These are phyloP conservation scores for Abelmoschus esculentus DNA, from an alignment of 345 rosid species.

Conservation along the genomic window DNA sequence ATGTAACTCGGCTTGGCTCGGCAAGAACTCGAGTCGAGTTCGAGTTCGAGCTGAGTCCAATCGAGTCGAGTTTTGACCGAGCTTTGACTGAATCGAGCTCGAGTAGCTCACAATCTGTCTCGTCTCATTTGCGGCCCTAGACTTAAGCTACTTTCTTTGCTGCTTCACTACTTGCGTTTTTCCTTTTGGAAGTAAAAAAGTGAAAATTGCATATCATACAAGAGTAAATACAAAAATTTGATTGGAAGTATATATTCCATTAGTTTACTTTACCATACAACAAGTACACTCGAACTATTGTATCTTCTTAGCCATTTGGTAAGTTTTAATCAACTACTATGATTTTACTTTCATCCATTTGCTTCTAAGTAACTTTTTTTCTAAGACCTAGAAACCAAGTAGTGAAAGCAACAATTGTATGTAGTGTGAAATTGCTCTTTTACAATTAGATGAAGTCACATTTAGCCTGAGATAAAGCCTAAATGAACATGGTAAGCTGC, in stretches of 20 bases:
- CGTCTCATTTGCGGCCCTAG: too few relatives aligned
- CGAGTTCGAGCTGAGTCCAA: too few relatives aligned
- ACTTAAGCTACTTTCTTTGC: not conserved
- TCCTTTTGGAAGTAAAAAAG: not conserved
- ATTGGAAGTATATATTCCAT: not conserved
- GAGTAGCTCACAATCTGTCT: too few relatives aligned
- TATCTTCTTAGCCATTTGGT: not conserved
- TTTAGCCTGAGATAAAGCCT: not conserved
- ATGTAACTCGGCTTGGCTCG: too few relatives aligned
- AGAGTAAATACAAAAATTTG: not conserved
- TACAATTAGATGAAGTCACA: not conserved
- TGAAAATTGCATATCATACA: not conserved
- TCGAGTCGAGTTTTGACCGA: too few relatives aligned
- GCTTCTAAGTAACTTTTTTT: not conserved
- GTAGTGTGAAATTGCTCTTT: not conserved
- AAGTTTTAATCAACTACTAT: not conserved
- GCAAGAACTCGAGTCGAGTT: too few relatives aligned
- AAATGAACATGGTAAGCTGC: not conserved
- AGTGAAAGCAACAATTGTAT: not conserved
- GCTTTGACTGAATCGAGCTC: too few relatives aligned
- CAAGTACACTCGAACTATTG: not conserved
- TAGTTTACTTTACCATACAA: not conserved
- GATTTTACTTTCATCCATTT: not conserved
- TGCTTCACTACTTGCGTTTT: not conserved
- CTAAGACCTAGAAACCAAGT: not conserved